phyloP scores from a whole-genome alignment of 495 filamentous ascomycete species.

The Podospora fimiseda region DNA sequence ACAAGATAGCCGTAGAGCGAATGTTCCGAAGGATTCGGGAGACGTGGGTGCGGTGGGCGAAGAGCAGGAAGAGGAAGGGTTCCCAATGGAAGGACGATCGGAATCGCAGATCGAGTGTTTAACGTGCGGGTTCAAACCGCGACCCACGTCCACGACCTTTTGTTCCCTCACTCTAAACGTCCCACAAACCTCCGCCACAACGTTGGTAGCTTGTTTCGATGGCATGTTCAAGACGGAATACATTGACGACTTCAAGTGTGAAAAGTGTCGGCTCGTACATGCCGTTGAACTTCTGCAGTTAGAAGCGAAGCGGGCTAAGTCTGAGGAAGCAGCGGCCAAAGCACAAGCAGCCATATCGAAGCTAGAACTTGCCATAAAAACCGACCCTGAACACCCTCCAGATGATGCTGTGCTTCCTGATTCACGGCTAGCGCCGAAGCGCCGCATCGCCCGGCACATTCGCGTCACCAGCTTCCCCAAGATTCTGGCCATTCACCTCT shows the following conservation, averaged over 20 bases:
- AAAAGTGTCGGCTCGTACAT: constrained; percentile 81
- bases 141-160: constrained; percentile 73
- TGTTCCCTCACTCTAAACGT: constrained; percentile 91
- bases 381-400: constrained; percentile 70
- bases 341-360: constrained; percentile 42
- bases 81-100: constrained; percentile 77
- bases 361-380: constrained; percentile 57
- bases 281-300: constrained; percentile 41
- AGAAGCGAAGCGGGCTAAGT: constrained; percentile 32
- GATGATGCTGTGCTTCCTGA: constrained; percentile 71
- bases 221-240: constrained; percentile 89
- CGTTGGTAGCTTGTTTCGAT: constrained; percentile 68
- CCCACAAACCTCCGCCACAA: constrained; percentile 56
- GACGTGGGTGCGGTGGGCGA: constrained; percentile 40
- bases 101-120: constrained; percentile 92
- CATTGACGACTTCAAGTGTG: constrained; percentile 95
- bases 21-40: neutral
- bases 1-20: neutral
- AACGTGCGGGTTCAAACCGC: constrained; percentile 82
- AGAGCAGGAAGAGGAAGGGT: constrained; percentile 55
- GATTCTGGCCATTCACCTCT: constrained; percentile 85
- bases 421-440: constrained; percentile 62
- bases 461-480: constrained; percentile 81
- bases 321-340: constrained; percentile 43
- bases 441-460: constrained; percentile 78